Conservation (phyloP, 164 flowering plant species). For the Vitis rotundifolia region DNA sequence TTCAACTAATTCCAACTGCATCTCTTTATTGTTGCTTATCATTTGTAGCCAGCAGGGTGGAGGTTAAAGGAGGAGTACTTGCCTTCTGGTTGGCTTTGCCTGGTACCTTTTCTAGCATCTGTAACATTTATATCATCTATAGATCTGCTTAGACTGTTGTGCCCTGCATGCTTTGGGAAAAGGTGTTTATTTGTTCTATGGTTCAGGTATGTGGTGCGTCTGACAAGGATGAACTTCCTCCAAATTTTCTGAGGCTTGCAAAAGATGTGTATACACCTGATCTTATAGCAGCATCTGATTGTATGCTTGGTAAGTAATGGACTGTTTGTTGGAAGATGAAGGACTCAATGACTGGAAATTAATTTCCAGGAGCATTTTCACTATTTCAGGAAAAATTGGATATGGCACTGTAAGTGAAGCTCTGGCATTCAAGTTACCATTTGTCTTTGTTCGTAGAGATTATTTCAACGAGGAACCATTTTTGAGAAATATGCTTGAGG, state of each 20-base stretch:
- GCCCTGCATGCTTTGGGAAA: slow-evolving; percentile 6
- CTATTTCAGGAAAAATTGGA: slow-evolving; percentile 86
- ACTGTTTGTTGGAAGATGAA: slow-evolving; percentile 7
- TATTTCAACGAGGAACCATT: slow-evolving; percentile 98
- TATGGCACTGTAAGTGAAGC: slow-evolving; percentile 98
- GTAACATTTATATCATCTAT: background rate
- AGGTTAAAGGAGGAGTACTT: slow-evolving; percentile 72
- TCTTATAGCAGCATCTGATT: slow-evolving; percentile 91
- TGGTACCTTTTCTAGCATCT: slow-evolving; percentile 49
- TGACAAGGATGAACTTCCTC: slow-evolving; percentile 78
- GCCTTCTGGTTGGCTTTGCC: slow-evolving; percentile 89
- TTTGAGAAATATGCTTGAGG: slow-evolving; percentile 98
- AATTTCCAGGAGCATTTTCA: background rate
- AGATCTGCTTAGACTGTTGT: slow-evolving; percentile 1
- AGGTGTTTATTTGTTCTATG: slow-evolving; percentile 3
- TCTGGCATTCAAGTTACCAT: slow-evolving; percentile 85
- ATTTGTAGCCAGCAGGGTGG: slow-evolving; percentile 90
- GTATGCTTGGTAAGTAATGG: slow-evolving; percentile 85
- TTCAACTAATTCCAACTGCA: background rate
- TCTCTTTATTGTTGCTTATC: slow-evolving; percentile 7
- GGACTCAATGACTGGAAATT: too few relatives aligned
- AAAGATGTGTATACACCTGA: slow-evolving; percentile 96
- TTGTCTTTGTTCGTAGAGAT: slow-evolving; percentile 94
- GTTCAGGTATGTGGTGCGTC: slow-evolving; percentile 93
- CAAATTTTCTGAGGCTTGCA: slow-evolving; percentile 78